These are phyloP conservation scores for Clarireedia homoeocarpa DNA, from an alignment of 2,329 filamentous ascomycete genomes.

Conservation along the genomic window DNA sequence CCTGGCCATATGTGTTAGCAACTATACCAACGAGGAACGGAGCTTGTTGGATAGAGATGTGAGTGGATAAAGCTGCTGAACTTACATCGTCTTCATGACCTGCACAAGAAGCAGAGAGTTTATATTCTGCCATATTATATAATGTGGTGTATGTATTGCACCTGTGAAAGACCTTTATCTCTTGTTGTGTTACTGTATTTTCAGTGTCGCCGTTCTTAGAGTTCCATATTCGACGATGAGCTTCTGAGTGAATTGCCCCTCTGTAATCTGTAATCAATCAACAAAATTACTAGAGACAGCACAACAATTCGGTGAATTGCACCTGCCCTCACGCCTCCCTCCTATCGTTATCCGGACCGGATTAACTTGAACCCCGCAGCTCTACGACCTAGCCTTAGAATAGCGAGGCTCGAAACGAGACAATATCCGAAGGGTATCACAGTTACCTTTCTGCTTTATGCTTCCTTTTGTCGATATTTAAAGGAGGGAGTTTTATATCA, in stretches of 20 bases:
- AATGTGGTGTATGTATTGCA: neutral
- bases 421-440: neutral
- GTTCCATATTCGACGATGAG: slow-evolving; percentile 14
- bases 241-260: slow-evolving; percentile 12
- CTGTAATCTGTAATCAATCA: neutral
- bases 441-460: neutral
- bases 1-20: slow-evolving; percentile 42
- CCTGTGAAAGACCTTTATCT: neutral
- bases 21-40: no score
- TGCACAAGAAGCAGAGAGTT: slow-evolving; percentile 80
- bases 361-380: neutral
- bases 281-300: neutral
- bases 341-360: slow-evolving; percentile 1
- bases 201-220: neutral
- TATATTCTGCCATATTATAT: slow-evolving; percentile 67
- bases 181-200: neutral
- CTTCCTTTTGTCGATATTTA: neutral
- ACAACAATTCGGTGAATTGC: no score
- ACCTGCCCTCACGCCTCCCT: neutral
- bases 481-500: neutral
- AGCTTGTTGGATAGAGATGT: slow-evolving; percentile 9
- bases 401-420: neutral
- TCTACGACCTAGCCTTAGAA: neutral
- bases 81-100: slow-evolving; percentile 92
- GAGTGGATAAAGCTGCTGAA: neutral